Evolutionary conservation across 169 alveolate genomes (phyloP).

Genomic region (Eimeria sp.): DNA sequence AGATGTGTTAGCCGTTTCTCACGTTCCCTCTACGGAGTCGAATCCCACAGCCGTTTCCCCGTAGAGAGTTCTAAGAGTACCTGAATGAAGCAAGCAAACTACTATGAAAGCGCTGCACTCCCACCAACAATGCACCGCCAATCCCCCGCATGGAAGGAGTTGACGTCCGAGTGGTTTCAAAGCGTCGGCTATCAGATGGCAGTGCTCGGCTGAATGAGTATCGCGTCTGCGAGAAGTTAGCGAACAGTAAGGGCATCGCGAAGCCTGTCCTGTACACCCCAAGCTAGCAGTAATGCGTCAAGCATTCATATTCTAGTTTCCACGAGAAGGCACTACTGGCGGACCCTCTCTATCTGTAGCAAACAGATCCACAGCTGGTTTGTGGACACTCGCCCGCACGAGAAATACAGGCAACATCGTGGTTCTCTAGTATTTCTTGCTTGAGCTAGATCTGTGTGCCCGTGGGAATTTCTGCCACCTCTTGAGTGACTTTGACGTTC

Average conservation of each 20-base stretch:
- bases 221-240: constrained; percentile 69
- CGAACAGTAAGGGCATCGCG: constrained; percentile 57
- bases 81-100: not conserved
- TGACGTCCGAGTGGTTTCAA: constrained; percentile 61
- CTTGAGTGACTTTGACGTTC: not conserved
- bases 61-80: not conserved
- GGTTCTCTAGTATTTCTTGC: not conserved
- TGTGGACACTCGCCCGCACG: not conserved
- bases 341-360: not conserved
- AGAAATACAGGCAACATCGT: not conserved
- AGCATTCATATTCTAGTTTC: not conserved
- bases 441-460: not conserved
- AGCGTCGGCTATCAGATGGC: constrained; percentile 72
- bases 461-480: not conserved
- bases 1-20: too few relatives aligned
- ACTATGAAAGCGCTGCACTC: not conserved
- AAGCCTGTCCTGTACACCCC: too few relatives aligned
- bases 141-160: constrained; percentile 76
- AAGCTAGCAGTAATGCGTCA: not conserved
- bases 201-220: constrained; percentile 63
- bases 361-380: not conserved
- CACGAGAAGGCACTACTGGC: not conserved
- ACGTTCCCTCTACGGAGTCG: too few relatives aligned
- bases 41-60: constrained; percentile 1
- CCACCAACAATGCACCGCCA: constrained; percentile 57